Evolutionary conservation across 2,329 filamentous ascomycete genomes (phyloP).

Genomic region (Ciborinia camelliae): DNA sequence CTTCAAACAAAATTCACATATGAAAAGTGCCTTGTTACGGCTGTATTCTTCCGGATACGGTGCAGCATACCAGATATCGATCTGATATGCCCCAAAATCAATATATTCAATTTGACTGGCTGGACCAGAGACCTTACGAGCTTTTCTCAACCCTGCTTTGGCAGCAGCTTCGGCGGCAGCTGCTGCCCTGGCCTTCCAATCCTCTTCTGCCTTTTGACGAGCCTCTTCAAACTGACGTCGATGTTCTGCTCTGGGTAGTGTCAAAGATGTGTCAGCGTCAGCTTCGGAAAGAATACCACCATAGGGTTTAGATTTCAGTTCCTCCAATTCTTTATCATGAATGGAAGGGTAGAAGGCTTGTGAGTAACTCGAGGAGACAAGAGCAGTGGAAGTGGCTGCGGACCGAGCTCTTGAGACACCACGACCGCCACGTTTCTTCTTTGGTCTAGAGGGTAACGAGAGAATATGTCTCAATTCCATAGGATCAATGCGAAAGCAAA

Average conservation of each 20-base stretch:
- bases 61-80: conserved; percentile 98
- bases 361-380: conserved; percentile 31
- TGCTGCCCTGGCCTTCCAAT: conserved; percentile 72
- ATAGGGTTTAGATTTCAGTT: conserved; percentile 89
- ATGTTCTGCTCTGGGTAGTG: conserved; percentile 75
- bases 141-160: conserved; percentile 59
- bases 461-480: conserved; percentile 59
- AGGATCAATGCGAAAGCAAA: conserved; percentile 58
- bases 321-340: conserved; percentile 83
- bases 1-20: conserved; percentile 98
- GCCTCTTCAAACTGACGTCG: conserved; percentile 85
- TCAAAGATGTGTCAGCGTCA: conserved; percentile 89
- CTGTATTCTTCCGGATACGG: conserved; percentile 99
- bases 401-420: conserved; percentile 42
- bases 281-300: conserved; percentile 86
- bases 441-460: conserved; percentile 55
- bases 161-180: conserved; percentile 64
- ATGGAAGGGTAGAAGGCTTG: conserved; percentile 54
- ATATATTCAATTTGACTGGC: conserved; percentile 98
- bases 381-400: conserved; percentile 34
- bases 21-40: conserved; percentile 92
- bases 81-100: conserved; percentile 95
- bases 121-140: conserved; percentile 75
- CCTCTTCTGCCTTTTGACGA: conserved; percentile 85
- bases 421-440: conserved; percentile 47